Conservation (phyloP, 2,329 filamentous ascomycete genomes). For the Verticillium dahliae region DNA sequence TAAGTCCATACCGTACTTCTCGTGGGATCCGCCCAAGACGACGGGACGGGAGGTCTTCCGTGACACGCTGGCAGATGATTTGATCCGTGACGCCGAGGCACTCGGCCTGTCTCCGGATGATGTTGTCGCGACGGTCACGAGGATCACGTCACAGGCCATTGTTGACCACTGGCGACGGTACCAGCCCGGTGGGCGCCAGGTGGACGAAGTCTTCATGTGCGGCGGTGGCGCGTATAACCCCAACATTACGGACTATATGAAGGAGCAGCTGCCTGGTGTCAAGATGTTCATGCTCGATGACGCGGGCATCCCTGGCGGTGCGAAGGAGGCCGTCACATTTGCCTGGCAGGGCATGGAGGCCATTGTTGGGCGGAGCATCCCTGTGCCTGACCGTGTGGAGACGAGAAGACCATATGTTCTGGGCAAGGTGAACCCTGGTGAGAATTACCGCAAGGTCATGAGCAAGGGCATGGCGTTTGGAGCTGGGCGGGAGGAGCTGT, state of each 20-base stretch:
- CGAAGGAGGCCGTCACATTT: slow-evolving; percentile 50
- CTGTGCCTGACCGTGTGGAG: slow-evolving; percentile 45
- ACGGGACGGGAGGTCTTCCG: slow-evolving; percentile 55
- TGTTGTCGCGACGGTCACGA: slow-evolving; percentile 51
- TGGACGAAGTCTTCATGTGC: slow-evolving; percentile 53
- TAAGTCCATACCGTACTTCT: slow-evolving; percentile 39
- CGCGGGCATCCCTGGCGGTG: slow-evolving; percentile 47
- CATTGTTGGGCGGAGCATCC: slow-evolving; percentile 46
- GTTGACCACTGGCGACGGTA: slow-evolving; percentile 42
- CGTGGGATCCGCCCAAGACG: slow-evolving; percentile 44
- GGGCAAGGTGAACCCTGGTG: slow-evolving; percentile 47
- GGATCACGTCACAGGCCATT: slow-evolving; percentile 53
- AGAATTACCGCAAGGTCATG: slow-evolving; percentile 48
- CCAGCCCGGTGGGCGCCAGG: slow-evolving; percentile 30
- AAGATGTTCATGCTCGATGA: slow-evolving; percentile 49
- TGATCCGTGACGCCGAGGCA: slow-evolving; percentile 40
- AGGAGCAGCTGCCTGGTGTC: slow-evolving; percentile 37
- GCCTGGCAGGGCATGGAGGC: slow-evolving; percentile 57
- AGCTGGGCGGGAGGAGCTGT: slow-evolving; percentile 30
- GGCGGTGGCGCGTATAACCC: slow-evolving; percentile 52
- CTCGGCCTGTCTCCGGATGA: slow-evolving; percentile 40
- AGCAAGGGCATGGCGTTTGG: slow-evolving; percentile 45
- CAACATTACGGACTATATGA: slow-evolving; percentile 48
- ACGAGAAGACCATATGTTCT: slow-evolving; percentile 43
- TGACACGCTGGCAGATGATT: slow-evolving; percentile 44